These are phyloP conservation scores for Lathyrus tuberosus DNA, from an alignment of 306 rosid genomes.

Conservation along the genomic window DNA sequence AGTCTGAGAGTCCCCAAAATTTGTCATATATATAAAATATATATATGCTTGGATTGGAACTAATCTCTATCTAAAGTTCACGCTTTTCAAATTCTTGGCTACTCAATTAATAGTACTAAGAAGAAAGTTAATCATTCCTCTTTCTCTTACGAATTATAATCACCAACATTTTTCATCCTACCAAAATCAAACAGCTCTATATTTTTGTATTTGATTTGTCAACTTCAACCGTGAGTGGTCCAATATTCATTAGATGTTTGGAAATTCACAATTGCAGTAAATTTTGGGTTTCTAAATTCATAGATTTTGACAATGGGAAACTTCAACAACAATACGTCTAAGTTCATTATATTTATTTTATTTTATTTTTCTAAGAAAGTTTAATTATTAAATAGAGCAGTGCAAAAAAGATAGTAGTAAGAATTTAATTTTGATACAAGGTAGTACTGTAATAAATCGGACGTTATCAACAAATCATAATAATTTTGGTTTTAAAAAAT, in stretches of 20 bases:
- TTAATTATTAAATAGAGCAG: no score
- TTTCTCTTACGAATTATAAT: neutral
- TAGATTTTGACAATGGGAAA: neutral
- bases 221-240: neutral
- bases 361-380: no score
- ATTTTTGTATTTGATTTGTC: neutral
- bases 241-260: neutral
- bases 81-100: neutral
- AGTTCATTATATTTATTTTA: no score
- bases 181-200: neutral
- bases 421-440: no score
- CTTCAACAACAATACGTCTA: neutral
- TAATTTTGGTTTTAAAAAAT: no score
- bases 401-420: no score
- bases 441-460: no score
- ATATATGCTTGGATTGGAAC: conserved; percentile 15
- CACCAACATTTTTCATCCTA: neutral
- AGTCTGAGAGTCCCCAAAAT: no score
- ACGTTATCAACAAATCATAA: no score
- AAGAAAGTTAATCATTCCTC: no score
- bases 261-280: neutral
- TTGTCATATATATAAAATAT: no score
- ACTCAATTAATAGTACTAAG: neutral
- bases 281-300: neutral
- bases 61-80: no score